These are phyloP conservation scores for Schizochytrium sp. DNA, from an alignment of 108 stramenopile genomes.

Conservation along the genomic window DNA sequence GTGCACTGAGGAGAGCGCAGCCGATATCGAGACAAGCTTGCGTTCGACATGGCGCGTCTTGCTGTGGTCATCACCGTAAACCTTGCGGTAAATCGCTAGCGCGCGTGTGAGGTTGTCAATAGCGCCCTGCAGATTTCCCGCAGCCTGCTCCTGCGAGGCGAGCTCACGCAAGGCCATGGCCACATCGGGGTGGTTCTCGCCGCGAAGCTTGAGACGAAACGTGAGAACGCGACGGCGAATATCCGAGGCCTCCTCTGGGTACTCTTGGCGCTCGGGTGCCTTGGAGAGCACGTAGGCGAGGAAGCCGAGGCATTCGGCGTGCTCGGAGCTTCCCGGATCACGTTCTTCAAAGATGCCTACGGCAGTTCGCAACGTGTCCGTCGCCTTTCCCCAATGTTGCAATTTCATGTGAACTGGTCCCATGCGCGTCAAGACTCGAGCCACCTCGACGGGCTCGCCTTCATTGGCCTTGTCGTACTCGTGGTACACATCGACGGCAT, in stretches of 20 bases:
- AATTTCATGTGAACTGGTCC: neutral
- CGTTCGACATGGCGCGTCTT: neutral
- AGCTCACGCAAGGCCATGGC: neutral
- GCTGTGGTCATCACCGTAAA: neutral
- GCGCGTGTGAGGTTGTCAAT: neutral
- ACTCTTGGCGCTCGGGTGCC: neutral
- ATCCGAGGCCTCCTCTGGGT: neutral
- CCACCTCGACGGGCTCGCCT: neutral
- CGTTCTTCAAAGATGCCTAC: neutral
- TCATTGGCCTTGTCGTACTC: neutral
- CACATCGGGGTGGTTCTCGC: neutral
- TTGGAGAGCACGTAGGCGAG: slow-evolving; percentile 4
- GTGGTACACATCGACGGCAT: neutral
- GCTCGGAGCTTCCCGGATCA: neutral
- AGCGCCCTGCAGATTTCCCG: neutral
- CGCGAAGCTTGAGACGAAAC: neutral
- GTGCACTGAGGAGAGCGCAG: neutral
- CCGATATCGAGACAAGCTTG: neutral
- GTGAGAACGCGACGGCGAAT: neutral
- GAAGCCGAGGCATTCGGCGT: neutral
- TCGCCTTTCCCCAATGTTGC: neutral
- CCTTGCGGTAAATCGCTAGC: neutral
- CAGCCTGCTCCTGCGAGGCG: neutral
- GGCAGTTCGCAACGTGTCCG: neutral
- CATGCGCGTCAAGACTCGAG: neutral